A percentile compares a stretch with the other conserved stretches of the same genome.
phyloP scores from a whole-genome alignment of 495 filamentous ascomycete genomes.

The Aspergillus bridgeri region DNA sequence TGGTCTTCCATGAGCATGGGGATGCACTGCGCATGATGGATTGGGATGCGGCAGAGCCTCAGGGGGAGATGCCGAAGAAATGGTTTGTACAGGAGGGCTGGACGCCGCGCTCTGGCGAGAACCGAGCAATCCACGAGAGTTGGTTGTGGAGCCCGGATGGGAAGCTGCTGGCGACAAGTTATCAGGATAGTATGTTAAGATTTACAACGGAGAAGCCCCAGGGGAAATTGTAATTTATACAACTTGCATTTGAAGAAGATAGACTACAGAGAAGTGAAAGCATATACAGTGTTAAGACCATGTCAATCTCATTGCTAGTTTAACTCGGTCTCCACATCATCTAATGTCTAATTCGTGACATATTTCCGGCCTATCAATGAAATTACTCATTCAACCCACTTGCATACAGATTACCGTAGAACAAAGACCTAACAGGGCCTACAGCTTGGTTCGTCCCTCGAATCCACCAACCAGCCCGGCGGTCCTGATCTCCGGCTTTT shows the following conservation, averaged over 20 bases:
- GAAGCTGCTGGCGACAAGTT: conserved; percentile 57
- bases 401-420: no score
- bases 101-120: conserved; percentile 53
- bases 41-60: conserved; percentile 17
- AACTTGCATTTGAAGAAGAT: background rate
- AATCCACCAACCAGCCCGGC: background rate
- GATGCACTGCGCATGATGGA: conserved; percentile 41
- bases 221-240: conserved; percentile 27
- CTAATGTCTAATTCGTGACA: no score
- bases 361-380: no score
- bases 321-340: background rate
- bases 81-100: conserved; percentile 71
- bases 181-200: conserved; percentile 58
- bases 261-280: background rate
- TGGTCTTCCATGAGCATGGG: conserved; percentile 55
- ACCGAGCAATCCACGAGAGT: conserved; percentile 58
- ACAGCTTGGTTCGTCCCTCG: background rate
- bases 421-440: background rate
- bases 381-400: no score
- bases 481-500: background rate
- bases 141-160: conserved; percentile 62
- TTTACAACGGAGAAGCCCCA: conserved; percentile 14
- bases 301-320: background rate
- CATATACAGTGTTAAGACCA: background rate
- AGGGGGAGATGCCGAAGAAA: conserved; percentile 32